Base-by-base conservation (phyloP, 2,329 filamentous ascomycete species). In the Penicillium brevicompactum region DNA sequence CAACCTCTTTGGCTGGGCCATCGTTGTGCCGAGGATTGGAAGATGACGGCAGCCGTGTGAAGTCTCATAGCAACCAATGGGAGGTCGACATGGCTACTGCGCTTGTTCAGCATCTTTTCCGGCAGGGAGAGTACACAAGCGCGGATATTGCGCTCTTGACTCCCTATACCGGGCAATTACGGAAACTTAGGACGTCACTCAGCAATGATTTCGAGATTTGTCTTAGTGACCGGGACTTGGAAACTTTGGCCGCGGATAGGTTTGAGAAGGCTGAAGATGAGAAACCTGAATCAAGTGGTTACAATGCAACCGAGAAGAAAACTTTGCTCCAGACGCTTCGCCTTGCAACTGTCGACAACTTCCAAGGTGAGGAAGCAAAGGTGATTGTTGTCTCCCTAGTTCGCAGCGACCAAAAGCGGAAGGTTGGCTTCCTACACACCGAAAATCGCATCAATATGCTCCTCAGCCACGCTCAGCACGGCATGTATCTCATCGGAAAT, bases 331-430 rank as follows among this genome's bases (percentile, higher is more conserved):
- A 61, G 51, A 55, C 53, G 10, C 49, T 61, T 22, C 47, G 59
- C 11, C 45, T 86, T 0, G 83, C 84, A 0, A 89, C 85, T 0
- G 80, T 89, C 0, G 85, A 88, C 66, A 90, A 89, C 58, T 90
- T 89, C 51, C 85, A 91, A 61, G 88, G 87, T 1, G 87, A 91
- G 60, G 87, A 91, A 65, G 84, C 82, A 11, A 85, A 87, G 43
- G 74, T 91, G n/a, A 76, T 90, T 1, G 74, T 90, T 1, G 73
- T 90, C 0, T 87, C 84, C 0, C 75, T 90, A 0, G 85, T 89
- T 0, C 81, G 87, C 22, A 88, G 86, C 71, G 91, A 90, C 61
- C 54, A 69, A 0, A 62, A 78, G 5, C 70, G 69, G 4, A 80
- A 80, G 3, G 78, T 80, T n/a, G 87, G 87, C 0, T 90, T 90